phyloP scores from a whole-genome alignment of 1,284 basidiomycete genomes.

The Coniferiporia weirii region DNA sequence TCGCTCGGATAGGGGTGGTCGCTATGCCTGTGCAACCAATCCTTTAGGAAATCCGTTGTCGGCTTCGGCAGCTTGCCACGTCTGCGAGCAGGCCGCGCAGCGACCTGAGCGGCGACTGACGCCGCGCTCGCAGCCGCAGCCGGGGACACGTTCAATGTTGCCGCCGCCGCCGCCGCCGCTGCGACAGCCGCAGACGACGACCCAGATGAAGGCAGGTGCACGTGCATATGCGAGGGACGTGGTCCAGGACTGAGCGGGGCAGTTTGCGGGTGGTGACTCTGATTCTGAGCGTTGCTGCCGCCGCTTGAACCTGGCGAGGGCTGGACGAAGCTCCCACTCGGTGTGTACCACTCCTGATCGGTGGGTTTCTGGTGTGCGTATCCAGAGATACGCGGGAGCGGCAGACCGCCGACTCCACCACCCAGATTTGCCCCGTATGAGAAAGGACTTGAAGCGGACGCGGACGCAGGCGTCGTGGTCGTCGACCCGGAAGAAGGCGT shows the following conservation, averaged over 20 bases:
- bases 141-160: slow-evolving; percentile 37
- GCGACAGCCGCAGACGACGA: slow-evolving; percentile 16
- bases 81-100: slow-evolving; percentile 70
- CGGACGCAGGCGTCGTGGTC: slow-evolving; percentile 51
- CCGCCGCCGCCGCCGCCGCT: slow-evolving; percentile 29
- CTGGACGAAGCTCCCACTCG: slow-evolving; percentile 23
- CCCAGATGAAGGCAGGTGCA: not conserved
- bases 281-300: no score
- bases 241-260: slow-evolving; percentile 1
- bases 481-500: not conserved
- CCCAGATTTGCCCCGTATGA: slow-evolving; percentile 40
- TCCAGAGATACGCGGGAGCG: slow-evolving; percentile 62
- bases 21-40: slow-evolving; percentile 86
- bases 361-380: slow-evolving; percentile 43
- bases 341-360: slow-evolving; percentile 22
- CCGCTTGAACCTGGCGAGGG: slow-evolving; percentile 21
- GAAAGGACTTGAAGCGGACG: not conserved
- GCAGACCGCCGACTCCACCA: slow-evolving; percentile 24
- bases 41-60: slow-evolving; percentile 83
- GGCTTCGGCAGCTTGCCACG: slow-evolving; percentile 86
- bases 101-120: slow-evolving; percentile 47
- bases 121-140: slow-evolving; percentile 31
- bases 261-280: slow-evolving; percentile 2
- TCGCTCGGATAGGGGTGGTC: slow-evolving; percentile 88
- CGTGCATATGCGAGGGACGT: slow-evolving; percentile 1